Conservation (phyloP, 2,329 filamentous ascomycete genomes). For the Diaporthe capsici region DNA sequence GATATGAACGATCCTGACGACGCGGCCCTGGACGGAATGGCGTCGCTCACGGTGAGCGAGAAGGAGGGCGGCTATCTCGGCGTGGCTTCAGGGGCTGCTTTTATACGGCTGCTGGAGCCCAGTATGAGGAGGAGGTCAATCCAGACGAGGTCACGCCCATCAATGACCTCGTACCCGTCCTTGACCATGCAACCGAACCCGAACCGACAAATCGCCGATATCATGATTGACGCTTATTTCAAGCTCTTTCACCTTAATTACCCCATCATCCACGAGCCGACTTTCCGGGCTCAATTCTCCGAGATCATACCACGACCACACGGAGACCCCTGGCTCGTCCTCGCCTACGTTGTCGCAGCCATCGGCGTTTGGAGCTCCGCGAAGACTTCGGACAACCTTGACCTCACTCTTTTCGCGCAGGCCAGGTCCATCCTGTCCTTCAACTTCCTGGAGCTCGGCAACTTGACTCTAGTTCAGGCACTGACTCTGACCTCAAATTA, state of each 20-base stretch:
- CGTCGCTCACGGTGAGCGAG: slow-evolving; percentile 53
- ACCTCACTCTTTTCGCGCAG: slow-evolving; percentile 66
- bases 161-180: slow-evolving; percentile 39
- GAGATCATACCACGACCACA: slow-evolving; percentile 42
- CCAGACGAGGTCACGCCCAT: slow-evolving; percentile 41
- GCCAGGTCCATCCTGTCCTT: slow-evolving; percentile 45
- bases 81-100: slow-evolving; percentile 60
- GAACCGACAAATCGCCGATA: slow-evolving; percentile 46
- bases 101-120: slow-evolving; percentile 56
- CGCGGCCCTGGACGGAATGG: slow-evolving; percentile 56
- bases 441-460: slow-evolving; percentile 42
- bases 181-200: slow-evolving; percentile 50
- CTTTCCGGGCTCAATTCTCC: slow-evolving; percentile 51
- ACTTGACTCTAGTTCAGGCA: slow-evolving; percentile 51
- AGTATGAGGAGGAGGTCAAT: slow-evolving; percentile 45
- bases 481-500: slow-evolving; percentile 51
- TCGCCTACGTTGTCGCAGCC: slow-evolving; percentile 42
- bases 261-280: slow-evolving; percentile 60
- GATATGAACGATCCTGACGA: slow-evolving; percentile 45
- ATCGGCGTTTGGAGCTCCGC: slow-evolving; percentile 42
- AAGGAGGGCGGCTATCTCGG: slow-evolving; percentile 61
- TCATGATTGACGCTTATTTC: slow-evolving; percentile 58
- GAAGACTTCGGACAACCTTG: slow-evolving; percentile 51
- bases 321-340: slow-evolving; percentile 42
- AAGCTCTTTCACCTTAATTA: slow-evolving; percentile 58